Evolutionary conservation across 2,329 filamentous ascomycete species (phyloP), one percentile per base, ranked within the genome.

Genomic region (Paracorniculantispora psalliotae): DNA sequence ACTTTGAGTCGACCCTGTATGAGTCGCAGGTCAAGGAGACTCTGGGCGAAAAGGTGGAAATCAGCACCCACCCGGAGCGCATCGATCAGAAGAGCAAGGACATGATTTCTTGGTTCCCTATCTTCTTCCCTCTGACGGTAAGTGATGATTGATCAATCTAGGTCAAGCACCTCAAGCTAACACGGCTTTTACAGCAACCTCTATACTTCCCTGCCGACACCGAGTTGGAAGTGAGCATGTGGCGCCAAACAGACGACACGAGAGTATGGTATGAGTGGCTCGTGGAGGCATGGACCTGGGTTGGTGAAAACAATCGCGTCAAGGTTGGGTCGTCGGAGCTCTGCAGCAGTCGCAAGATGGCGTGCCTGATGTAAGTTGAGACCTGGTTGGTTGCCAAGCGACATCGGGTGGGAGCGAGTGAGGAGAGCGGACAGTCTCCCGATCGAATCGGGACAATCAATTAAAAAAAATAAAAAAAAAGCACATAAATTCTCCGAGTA

Each of bases 191-290:
- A 46, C 64, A 96, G 92, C 86, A 85, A 66, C 93, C 94, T 0
- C 79, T 99, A 15, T 89, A 91, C 69, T 85, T 96, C 65, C 93
- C 94, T 0, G 89, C 91, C 59, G 86, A 91, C 64, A 87, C 89
- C 0, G 91, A 96, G 72, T 79, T 97, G 4, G 89, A 96, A 65
- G 86, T 97, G 39, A 94, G 87, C 70, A 97, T 99, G 86, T 97
- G 92, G 90, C 84, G 94, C 53, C 90, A 96, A 74, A 97, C 94
- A 0, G 93, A 99, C 69, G 91, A 97, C 70, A 85, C 89, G 39
- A 96, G 90, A 72, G 94, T 99, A 8, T 99, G 94, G 96, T 99
- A 99, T 72, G 94, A 99, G 72, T 99, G 94, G 94, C 80, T 94
- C 61, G 87, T 97, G 2, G 94, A 97, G 72, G 90, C 89, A 12